Conservation (phyloP, 2,329 filamentous ascomycete genomes). For the Fusarium falciforme region DNA sequence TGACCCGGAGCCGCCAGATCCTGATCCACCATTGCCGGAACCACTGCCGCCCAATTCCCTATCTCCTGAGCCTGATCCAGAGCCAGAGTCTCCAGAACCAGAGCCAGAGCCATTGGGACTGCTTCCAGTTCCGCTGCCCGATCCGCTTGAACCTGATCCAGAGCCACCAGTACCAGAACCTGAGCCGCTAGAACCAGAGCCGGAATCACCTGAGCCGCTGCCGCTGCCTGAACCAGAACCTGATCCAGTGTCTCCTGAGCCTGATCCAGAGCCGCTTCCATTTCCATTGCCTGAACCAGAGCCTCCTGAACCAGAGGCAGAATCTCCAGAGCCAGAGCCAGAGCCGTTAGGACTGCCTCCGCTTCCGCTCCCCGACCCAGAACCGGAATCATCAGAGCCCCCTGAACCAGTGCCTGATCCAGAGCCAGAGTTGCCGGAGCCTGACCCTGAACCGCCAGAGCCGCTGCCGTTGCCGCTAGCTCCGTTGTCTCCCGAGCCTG, state of each 20-base stretch:
- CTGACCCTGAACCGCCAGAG: not conserved
- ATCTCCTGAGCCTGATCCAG: not conserved
- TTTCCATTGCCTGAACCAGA: too few species aligned
- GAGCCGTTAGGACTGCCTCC: not conserved
- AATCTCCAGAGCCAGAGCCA: not conserved
- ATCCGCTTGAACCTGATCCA: too few species aligned
- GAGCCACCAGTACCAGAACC: too few species aligned
- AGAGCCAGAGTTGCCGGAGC: not conserved
- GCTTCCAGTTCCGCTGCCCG: too few species aligned
- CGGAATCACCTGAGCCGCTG: not conserved
- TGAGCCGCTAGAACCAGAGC: too few species aligned
- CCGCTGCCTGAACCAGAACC: not conserved
- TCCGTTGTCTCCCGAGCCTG: not conserved
- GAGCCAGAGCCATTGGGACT: not conserved
- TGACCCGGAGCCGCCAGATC: not conserved
- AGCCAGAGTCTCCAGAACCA: not conserved
- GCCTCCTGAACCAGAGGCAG: not conserved
- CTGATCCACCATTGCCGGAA: not conserved
- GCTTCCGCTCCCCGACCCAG: too few species aligned
- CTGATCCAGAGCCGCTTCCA: too few species aligned
- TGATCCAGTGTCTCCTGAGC: not conserved
- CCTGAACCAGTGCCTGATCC: not conserved
- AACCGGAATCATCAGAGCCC: not conserved
- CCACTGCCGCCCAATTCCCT: not conserved
- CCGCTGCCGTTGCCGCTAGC: not conserved